These are phyloP conservation scores for Amylocarpus encephaloides DNA, from an alignment of 2,329 filamentous ascomycete species.

Conservation along the genomic window DNA sequence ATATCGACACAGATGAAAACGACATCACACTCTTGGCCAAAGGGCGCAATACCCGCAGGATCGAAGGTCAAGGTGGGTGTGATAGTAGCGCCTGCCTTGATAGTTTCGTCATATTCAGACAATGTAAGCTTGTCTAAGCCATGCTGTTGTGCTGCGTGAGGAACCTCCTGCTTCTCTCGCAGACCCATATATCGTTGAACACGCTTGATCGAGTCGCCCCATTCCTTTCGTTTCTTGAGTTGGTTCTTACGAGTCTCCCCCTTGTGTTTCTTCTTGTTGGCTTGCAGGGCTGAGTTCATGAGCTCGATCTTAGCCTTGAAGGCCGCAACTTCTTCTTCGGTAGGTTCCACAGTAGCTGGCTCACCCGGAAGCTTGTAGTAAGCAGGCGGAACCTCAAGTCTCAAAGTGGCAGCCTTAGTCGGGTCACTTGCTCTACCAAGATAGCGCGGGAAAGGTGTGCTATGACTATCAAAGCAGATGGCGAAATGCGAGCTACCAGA, in stretches of 20 bases:
- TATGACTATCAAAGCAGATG: slow-evolving; percentile 53
- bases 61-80: slow-evolving; percentile 34
- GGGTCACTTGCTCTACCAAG: slow-evolving; percentile 50
- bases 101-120: slow-evolving; percentile 23
- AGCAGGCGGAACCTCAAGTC: slow-evolving; percentile 29
- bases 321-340: slow-evolving; percentile 35
- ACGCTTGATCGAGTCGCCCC: slow-evolving; percentile 52
- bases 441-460: slow-evolving; percentile 60
- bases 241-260: slow-evolving; percentile 45
- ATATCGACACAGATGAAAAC: slow-evolving; percentile 77
- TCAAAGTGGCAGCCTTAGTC: slow-evolving; percentile 26
- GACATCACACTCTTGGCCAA: slow-evolving; percentile 45
- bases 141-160: slow-evolving; percentile 18
- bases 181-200: slow-evolving; percentile 68
- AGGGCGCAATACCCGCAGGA: slow-evolving; percentile 39
- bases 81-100: slow-evolving; percentile 25
- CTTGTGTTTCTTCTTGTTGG: slow-evolving; percentile 38
- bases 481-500: slow-evolving; percentile 48
- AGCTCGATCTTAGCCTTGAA: slow-evolving; percentile 51
- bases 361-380: slow-evolving; percentile 25
- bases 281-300: slow-evolving; percentile 43
- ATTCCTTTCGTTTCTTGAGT: slow-evolving; percentile 43
- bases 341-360: slow-evolving; percentile 27
- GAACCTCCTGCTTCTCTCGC: slow-evolving; percentile 32
- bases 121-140: slow-evolving; percentile 23